Base-by-base conservation (phyloP, 2,329 filamentous ascomycete genomes). In the Fusarium dlaminii region DNA sequence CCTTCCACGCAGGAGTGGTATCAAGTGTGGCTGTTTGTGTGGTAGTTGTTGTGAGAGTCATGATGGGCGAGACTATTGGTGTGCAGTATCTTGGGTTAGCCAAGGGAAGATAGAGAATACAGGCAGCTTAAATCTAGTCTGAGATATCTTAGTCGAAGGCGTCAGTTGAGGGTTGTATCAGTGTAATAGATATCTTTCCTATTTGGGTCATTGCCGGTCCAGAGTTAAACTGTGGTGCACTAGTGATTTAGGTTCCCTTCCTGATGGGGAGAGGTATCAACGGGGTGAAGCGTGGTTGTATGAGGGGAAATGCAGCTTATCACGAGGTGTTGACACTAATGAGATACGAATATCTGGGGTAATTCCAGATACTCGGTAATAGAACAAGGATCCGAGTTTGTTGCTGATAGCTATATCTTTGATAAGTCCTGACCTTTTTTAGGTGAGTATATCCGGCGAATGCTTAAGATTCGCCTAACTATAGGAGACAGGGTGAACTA, bases 1-100 rank as follows among this genome's bases (percentile, higher is more conserved):
- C 65, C 43, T 75, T 68, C 74, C 74, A 76, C 6, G 59, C 40
- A 40, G 52, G 48, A 52, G 71, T 65, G 20, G 66, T 51, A 15
- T 70, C 67, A 12, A 70, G 67, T 39, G 63, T 65, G 45, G 45
- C 36, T 36, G 66, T 42, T 48, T 66, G 27, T 15, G 66, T 68
- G 4, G 66, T 57, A 7, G 65, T 68, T 14, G 51, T 54, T 43
- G 66, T 70, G 36, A 68, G 64, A 54, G 66, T 70, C 67, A 70
- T 70, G 24, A 39, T 55, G 48, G 42, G 39, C 15, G 15, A 43
- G 36, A 34, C 22, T 55, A 20, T n/a, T 58, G 40, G 34, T 36
- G 37, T 67, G 36, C 40, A 60, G 17, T 42, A 37, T 46, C 13
- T 39, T 63, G 12, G 13, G n/a, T 63, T 63, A 34, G 48, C 46